Evolutionary conservation across 495 filamentous ascomycete species (phyloP), one percentile per base, ranked within the genome.

Genomic region (Hypomontagnella submonticulosa): DNA sequence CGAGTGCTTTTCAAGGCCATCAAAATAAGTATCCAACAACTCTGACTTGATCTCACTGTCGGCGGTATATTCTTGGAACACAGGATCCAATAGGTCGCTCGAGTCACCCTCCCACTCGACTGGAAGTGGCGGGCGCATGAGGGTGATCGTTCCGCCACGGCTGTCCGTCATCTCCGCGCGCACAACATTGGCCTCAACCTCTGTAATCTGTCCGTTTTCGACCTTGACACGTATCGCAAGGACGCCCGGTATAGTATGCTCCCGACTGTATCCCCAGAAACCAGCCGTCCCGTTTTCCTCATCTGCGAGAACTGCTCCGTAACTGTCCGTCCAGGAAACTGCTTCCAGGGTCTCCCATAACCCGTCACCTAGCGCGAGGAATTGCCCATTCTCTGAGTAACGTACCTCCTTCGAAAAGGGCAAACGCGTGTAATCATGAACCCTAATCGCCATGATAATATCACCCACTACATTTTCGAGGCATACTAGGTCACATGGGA

Each of bases 351-450:
- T 75, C 38, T 70, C 53, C 74, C 71, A 75, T 34, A 73, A 30
- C 0, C 73, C 74, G 16, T 76, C 69, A 19, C 73, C 71, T 0
- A 75, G 12, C 3, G 68, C 66, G 20, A 73, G 38, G 27, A 73
- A 72, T 40, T 75, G 74, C 0, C 72, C 73, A 44, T 76, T 76
- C 43, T 76, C 74, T 0, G 74, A 71, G 41, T 73, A 74, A 1
- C 47, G 69, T 10, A 61, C 53, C n/a, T 54, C 58, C 20, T 51
- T 57, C 9, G 74, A 71, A 27, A 75, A 48, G 4, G 72, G 68
- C 18, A 76, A 37, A 7, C 27, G 71, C 4, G 61, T 59, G n/a
- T 55, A 41, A 20, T 72, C 55, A 46, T 74, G 60, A 20, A 54
- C 42, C 30, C 64, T 49, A 33, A 76, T 55, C 12, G 71, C 59